A percentile compares a stretch with the other conserved stretches of the same genome.
These are phyloP conservation scores for Stemphylium lycopersici DNA, from an alignment of 2,329 filamentous ascomycete genomes.

Conservation along the genomic window DNA sequence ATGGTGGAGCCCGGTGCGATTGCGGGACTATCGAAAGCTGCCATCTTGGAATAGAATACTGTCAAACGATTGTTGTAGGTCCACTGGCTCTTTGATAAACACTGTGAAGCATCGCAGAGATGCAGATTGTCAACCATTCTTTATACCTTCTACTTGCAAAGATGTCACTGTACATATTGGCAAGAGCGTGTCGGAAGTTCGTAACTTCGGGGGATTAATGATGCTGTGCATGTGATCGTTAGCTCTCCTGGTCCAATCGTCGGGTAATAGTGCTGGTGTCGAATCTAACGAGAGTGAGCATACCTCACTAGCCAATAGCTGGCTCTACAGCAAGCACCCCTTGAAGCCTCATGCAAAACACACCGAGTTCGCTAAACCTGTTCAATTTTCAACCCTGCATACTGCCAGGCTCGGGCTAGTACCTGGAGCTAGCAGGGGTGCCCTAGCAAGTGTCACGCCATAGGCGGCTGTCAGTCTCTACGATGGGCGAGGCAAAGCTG, in stretches of 20 bases:
- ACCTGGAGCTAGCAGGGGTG: not conserved
- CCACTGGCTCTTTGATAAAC: not conserved
- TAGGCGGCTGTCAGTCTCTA: too few relatives aligned
- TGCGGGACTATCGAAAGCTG: slow-evolving; percentile 6
- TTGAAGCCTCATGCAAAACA: too few relatives aligned
- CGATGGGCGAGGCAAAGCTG: too few relatives aligned
- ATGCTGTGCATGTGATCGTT: not conserved
- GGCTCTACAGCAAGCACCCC: too few relatives aligned
- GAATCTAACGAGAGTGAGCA: not conserved
- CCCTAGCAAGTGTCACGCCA: too few relatives aligned
- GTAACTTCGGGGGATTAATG: slow-evolving; percentile 6
- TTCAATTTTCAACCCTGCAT: too few relatives aligned
- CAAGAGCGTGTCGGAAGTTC: not conserved
- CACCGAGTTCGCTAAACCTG: too few relatives aligned
- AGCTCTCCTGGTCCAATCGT: not conserved
- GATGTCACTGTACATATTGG: not conserved
- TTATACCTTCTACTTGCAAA: not conserved
- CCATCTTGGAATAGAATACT: not conserved
- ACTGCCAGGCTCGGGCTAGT: not conserved
- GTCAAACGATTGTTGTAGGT: not conserved
- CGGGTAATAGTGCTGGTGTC: too few relatives aligned
- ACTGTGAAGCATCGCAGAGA: not conserved
- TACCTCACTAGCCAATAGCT: not conserved
- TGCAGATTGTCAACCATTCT: not conserved
- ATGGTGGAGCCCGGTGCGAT: slow-evolving; percentile 27